Evolutionary conservation across 345 rosid genomes (phyloP), one percentile per base, ranked within the genome.

Genomic region (Eucalyptus tenuipes): DNA sequence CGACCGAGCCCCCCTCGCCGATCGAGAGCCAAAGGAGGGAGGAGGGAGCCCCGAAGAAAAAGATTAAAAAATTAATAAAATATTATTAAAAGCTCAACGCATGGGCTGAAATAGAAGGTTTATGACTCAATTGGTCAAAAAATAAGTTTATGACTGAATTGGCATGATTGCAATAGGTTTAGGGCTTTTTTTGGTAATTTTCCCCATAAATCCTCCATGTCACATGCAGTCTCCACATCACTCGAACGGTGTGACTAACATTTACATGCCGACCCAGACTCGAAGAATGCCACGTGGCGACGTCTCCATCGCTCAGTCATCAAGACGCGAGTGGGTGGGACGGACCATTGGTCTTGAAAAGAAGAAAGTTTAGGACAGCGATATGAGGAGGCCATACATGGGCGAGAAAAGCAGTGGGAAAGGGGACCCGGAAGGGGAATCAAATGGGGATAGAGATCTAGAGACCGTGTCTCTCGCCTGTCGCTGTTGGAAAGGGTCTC

Each of bases 151-250:
- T 1, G 2, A 42, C 7, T 42, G 44, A 40, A 40, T 40, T 40
- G 42, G 42, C 42, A 40, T 4, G 5, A 40, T 1, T 40, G 5
- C 42, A 40, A 40, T 40, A 40, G 42, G 6, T 40, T 40, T 40
- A 40, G 4, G 42, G 5, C 42, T 40, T 40, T n/a, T 40, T 42
- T 42, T 42, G 2, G 7, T 42, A 42, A 42, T 42, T 42, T 42
- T 42, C 2, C 44, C 7, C 8, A 0, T n/a, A 29, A 17, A 17
- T 50, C 53, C 3, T 6, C 16, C 15, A 2, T 3, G 17, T 27
- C 33, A 3, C 2, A 12, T 15, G 0, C 8, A 33, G 10, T 17
- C 10, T 3, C 7, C 24, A 22, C 80, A 7, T 33, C 2, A 0
- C 40, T 15, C 40, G 2, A 31, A 4, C 3, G 7, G 22, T 7